phyloP scores from a whole-genome alignment of 1,139 yeast genomes.

The Magnusiomyces tetraspermus region DNA sequence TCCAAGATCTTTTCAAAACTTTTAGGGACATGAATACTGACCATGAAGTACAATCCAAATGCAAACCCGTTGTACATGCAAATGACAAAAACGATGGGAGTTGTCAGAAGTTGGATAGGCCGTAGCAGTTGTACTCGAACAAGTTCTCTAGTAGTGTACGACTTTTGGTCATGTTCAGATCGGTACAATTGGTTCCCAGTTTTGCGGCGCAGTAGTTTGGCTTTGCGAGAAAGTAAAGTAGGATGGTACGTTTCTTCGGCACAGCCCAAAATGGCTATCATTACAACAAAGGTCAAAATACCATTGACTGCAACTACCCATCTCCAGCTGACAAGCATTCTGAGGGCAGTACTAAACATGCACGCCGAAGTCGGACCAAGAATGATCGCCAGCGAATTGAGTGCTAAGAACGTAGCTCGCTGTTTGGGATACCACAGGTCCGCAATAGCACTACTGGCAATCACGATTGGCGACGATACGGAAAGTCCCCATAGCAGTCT shows the following conservation, averaged over 20 bases:
- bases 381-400: constrained; percentile 60
- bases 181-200: constrained; percentile 47
- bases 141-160: constrained; percentile 34
- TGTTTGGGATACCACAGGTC: constrained; percentile 54
- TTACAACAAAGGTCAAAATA: constrained; percentile 53
- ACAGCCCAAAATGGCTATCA: constrained; percentile 37
- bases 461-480: constrained; percentile 64
- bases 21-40: constrained; percentile 34
- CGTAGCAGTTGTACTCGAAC: constrained; percentile 34
- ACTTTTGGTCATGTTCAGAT: constrained; percentile 39
- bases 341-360: constrained; percentile 49
- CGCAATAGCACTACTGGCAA: constrained; percentile 71
- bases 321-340: constrained; percentile 43
- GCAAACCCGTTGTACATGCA: constrained; percentile 40
- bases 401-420: constrained; percentile 64
- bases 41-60: constrained; percentile 39
- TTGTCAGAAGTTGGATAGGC: constrained; percentile 38
- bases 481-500: constrained; percentile 65
- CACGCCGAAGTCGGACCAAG: constrained; percentile 71
- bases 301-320: constrained; percentile 57
- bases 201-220: constrained; percentile 44
- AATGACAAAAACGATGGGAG: constrained; percentile 38
- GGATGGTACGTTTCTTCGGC: constrained; percentile 75
- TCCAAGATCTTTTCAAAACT: constrained; percentile 30
- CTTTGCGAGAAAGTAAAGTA: constrained; percentile 48